Evolutionary conservation across 805 yeast genomes (phyloP), one percentile per base, ranked within the genome.

Genomic region (Millerago galiae): DNA sequence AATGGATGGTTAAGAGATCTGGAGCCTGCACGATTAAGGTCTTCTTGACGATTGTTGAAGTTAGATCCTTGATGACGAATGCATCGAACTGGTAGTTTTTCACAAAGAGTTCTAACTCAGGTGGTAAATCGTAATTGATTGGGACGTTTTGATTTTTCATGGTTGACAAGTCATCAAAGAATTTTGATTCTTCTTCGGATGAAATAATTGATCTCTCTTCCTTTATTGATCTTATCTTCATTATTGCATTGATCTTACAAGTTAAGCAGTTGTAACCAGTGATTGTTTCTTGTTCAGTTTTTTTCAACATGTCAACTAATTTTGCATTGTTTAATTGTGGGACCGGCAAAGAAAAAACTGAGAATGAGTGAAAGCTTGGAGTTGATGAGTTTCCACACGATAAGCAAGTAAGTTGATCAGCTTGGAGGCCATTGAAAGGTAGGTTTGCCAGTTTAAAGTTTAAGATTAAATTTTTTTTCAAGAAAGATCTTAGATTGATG

Each of bases 201-300:
- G 53, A 36, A n/a, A 13, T 1, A 9, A 41, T 26, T 9, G 47
- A 51, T 8, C 40, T 43, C 10, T 47, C 42, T 15, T 35, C 31
- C 37, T 55, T 55, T 26, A 51, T 50, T 25, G 47, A 54, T 41
- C 62, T 70, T 24, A 65, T 57, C 27, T 55, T 54, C 32, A 74
- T 36, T n/a, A 74, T 67, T 5, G 67, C 67, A 24, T 56, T 58
- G 13, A 79, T 59, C 41, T 82, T 72, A 59, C 99, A 91, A 43
- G 73, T 67, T 35, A 81, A 60, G 57, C 99, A 91, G 34, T 85
- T 83, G 54, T 87, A 95, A 15, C 80, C 88, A 33, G 83, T 86
- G 37, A 81, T 79, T 3, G 83, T 77, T 44, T 88, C 93, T 2
- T 74, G 66, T 49, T 79, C 79, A 49, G 73, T 74, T 11, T 72